Percentiles rank a stretch among this genome's conserved stretches.
Conservation (phyloP, 2,329 filamentous ascomycete species). For the Neonectria coccinea region DNA sequence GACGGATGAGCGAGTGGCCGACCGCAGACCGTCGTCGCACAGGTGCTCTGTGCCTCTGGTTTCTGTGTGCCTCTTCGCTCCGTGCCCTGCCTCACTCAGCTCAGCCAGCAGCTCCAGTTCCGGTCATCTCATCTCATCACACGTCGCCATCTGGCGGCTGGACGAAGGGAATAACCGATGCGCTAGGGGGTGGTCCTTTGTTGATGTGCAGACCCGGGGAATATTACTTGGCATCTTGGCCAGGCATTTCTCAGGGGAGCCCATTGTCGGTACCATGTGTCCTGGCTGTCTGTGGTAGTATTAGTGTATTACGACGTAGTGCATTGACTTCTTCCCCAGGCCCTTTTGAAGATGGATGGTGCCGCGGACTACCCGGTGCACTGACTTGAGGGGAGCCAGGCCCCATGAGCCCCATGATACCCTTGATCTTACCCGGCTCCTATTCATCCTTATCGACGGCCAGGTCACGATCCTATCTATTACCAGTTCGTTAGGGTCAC, state of each 20-base stretch:
- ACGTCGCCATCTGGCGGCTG: slow-evolving; percentile 28
- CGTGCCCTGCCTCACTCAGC: not conserved
- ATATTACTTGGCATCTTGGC: slow-evolving; percentile 11
- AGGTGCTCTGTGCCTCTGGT: slow-evolving; percentile 17
- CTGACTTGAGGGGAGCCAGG: not conserved
- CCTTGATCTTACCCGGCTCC: not conserved
- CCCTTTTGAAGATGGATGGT: slow-evolving; percentile 7
- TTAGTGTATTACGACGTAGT: slow-evolving; percentile 1
- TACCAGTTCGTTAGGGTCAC: not conserved
- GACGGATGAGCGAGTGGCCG: not conserved
- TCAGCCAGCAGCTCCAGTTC: slow-evolving; percentile 9
- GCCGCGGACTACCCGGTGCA: not conserved
- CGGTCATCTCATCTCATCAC: slow-evolving; percentile 22
- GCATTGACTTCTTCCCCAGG: slow-evolving; percentile 9
- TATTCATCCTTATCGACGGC: not conserved
- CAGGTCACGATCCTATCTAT: not conserved
- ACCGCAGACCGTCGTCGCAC: slow-evolving; percentile 15
- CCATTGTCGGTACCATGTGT: slow-evolving; percentile 8
- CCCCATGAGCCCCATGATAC: not conserved
- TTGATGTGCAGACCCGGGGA: slow-evolving; percentile 19
- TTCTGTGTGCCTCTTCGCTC: slow-evolving; percentile 21
- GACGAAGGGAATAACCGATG: slow-evolving; percentile 31
- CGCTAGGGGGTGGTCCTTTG: slow-evolving; percentile 14
- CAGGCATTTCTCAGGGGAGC: slow-evolving; percentile 4
- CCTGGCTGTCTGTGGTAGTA: not conserved